phyloP scores from a whole-genome alignment of 2,329 filamentous ascomycete genomes.

The Bipolaris victoriae region DNA sequence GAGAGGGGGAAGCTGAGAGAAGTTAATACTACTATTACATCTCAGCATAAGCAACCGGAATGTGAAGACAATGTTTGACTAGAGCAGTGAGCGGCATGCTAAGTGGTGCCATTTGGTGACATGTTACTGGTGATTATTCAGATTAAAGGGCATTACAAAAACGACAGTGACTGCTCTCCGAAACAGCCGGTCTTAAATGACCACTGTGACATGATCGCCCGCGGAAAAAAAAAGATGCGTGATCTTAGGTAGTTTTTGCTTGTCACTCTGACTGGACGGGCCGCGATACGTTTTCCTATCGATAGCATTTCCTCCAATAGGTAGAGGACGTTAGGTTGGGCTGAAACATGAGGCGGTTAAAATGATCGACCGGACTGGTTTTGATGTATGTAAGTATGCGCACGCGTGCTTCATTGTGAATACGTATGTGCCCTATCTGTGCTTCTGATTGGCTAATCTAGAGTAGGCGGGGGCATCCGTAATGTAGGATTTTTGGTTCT shows the following conservation, averaged over 20 bases:
- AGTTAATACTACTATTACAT: no score
- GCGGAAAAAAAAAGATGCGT: no score
- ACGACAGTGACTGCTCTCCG: no score
- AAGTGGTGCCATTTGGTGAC: no score
- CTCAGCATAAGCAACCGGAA: no score
- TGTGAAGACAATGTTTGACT: no score
- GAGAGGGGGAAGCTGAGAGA: no score
- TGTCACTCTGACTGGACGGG: slow-evolving; percentile 11
- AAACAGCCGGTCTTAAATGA: slow-evolving; percentile 2
- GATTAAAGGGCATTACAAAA: no score
- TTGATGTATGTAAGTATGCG: slow-evolving; percentile 18
- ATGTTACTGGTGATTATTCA: no score
- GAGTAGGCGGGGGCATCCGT: slow-evolving; percentile 3
- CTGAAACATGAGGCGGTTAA: slow-evolving; percentile 32
- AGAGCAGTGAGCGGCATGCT: no score
- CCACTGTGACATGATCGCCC: background rate
- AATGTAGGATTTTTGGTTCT: slow-evolving; percentile 7
- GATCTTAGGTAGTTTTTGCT: no score
- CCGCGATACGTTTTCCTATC: slow-evolving; percentile 23
- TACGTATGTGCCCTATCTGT: slow-evolving; percentile 13
- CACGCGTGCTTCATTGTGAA: slow-evolving; percentile 23
- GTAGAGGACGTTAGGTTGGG: slow-evolving; percentile 15
- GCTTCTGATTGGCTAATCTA: slow-evolving; percentile 18
- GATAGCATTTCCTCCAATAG: slow-evolving; percentile 25
- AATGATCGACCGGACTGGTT: slow-evolving; percentile 2